These are phyloP conservation scores for Paramarasmius palmivorus DNA, from an alignment of 1,284 basidiomycete species.

Conservation along the genomic window DNA sequence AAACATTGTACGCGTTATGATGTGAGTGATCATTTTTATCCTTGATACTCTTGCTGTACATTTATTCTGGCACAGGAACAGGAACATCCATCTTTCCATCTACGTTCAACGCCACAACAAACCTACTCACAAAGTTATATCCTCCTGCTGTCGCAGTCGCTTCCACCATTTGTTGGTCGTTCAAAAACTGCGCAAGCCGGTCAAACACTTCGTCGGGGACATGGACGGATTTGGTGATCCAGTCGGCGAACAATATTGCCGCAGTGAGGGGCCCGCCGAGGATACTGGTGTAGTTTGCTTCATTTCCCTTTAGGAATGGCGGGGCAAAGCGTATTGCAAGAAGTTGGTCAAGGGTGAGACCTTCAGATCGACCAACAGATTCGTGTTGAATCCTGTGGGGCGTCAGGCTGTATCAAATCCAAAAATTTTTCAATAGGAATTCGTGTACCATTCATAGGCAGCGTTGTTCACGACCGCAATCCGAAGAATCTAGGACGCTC, in stretches of 20 bases:
- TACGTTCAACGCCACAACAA: slow-evolving; percentile 40
- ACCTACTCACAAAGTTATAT: slow-evolving; percentile 42
- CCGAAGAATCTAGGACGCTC: slow-evolving; percentile 24
- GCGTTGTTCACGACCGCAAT: slow-evolving; percentile 30
- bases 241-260: slow-evolving; percentile 39
- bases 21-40: too few species aligned
- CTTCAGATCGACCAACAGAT: slow-evolving; percentile 36
- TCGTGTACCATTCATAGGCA: slow-evolving; percentile 29
- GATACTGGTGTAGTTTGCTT: slow-evolving; percentile 11
- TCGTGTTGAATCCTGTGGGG: slow-evolving; percentile 39
- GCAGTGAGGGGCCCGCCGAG: slow-evolving; percentile 32
- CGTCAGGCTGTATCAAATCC: not conserved
- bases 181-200: slow-evolving; percentile 32
- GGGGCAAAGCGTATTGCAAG: slow-evolving; percentile 34
- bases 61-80: slow-evolving; percentile 35
- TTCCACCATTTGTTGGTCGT: slow-evolving; percentile 40
- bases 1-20: slow-evolving; percentile 55
- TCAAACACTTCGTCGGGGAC: slow-evolving; percentile 39
- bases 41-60: too few species aligned
- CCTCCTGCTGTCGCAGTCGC: slow-evolving; percentile 39
- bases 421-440: not conserved
- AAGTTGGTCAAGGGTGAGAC: slow-evolving; percentile 38
- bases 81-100: slow-evolving; percentile 37
- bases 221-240: slow-evolving; percentile 34
- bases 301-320: slow-evolving; percentile 22